Base-by-base conservation (phyloP, 768 basidiomycete genomes). In the Krasilnikovozyma curviuscula region DNA sequence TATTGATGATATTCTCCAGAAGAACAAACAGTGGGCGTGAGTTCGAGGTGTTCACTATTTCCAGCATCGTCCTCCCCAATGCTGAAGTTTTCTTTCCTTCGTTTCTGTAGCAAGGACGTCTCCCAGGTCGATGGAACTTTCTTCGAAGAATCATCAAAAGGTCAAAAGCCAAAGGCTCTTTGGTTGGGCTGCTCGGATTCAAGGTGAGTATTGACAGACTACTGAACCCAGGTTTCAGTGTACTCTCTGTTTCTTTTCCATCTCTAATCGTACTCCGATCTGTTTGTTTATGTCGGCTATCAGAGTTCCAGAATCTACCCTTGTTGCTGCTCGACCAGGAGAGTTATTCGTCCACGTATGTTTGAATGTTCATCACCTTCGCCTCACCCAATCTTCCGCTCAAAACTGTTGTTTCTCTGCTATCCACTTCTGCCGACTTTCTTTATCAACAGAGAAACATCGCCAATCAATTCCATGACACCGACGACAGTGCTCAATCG, bases 331-430 rank as follows among this genome's bases (percentile, higher is more conserved):
- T 27, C 50, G 50, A 24, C 50, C 50, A 4, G 50, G 50, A 47
- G 50, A 52, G 30, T 46, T 52, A 44, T 52, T 52, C 41, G 50
- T 52, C 27, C 50, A 52, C 50, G 50, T 52, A 12, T 28, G 50
- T 46, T n/a, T n/a, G n/a, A n/a, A n/a, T n/a, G n/a, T n/a, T n/a
- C n/a, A n/a, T n/a, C n/a, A n/a, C 31, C 1, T 24, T 16, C n/a
- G 10, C 9, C 14, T 16, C 25, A 38, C 6, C 16, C 35, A 3
- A 13, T 13, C 10, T 43, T 27, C 9, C 25, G 7, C 39, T n/a
- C n/a, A n/a, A n/a, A n/a, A n/a, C n/a, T n/a, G n/a, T n/a, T n/a
- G n/a, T n/a, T n/a, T n/a, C n/a, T n/a, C n/a, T n/a, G n/a, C n/a
- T n/a, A n/a, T n/a, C n/a, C n/a, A n/a, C n/a, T n/a, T n/a, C n/a